Percentiles rank a stretch among this genome's conserved stretches.
phyloP scores from a whole-genome alignment of 2,329 filamentous ascomycete genomes.

The Fusarium sp. region DNA sequence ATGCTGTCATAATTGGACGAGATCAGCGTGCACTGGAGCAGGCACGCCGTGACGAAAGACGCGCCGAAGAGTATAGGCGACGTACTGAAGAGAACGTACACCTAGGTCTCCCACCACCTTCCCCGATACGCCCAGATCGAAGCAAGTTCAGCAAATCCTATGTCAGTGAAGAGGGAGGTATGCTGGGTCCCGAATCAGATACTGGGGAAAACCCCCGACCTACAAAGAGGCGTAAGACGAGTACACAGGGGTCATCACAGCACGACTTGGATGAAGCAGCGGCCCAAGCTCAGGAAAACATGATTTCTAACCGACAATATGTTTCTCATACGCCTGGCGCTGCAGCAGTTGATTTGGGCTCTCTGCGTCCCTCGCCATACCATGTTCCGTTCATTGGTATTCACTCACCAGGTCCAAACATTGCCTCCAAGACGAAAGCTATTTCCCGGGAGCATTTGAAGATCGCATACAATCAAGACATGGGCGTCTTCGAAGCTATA shows the following conservation, averaged over 20 bases:
- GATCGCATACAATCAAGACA: conserved; percentile 72
- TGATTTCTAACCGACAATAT: conserved; percentile 66
- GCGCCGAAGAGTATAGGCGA: conserved; percentile 55
- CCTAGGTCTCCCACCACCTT: conserved; percentile 59
- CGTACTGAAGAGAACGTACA: conserved; percentile 56
- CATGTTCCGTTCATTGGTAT: conserved; percentile 74
- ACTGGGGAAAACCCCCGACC: conserved; percentile 59
- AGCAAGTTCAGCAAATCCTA: conserved; percentile 70
- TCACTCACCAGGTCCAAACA: conserved; percentile 71
- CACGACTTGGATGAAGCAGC: conserved; percentile 52
- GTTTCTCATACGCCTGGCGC: conserved; percentile 67
- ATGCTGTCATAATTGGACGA: conserved; percentile 75
- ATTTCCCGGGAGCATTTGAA: conserved; percentile 79
- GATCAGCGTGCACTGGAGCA: conserved; percentile 68
- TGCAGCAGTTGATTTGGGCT: conserved; percentile 65
- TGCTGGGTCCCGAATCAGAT: conserved; percentile 70
- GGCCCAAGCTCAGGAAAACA: conserved; percentile 50
- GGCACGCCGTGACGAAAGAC: conserved; percentile 61
- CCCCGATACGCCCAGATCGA: conserved; percentile 59
- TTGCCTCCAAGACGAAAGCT: conserved; percentile 70
- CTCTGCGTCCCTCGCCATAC: conserved; percentile 66
- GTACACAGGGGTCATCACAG: conserved; percentile 53
- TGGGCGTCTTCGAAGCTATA: conserved; percentile 70
- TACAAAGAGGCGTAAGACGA: conserved; percentile 57
- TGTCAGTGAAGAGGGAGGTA: conserved; percentile 74